Conservation (phyloP, 106 monocot genomes). For the Platanthera guangdongensis region DNA sequence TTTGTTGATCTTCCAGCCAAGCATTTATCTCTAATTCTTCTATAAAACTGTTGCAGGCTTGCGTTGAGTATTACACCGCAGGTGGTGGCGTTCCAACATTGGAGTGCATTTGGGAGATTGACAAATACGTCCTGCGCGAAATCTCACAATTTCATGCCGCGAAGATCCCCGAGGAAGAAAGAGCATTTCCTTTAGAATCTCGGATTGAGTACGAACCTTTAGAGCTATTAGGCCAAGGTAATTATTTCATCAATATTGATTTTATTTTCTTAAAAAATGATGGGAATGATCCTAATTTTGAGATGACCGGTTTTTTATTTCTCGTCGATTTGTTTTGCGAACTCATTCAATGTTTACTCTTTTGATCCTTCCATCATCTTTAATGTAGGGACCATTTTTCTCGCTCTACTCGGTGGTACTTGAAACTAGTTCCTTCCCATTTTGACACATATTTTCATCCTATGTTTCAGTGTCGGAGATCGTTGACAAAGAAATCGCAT, state of each 20-base stretch:
- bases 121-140: constrained; percentile 92
- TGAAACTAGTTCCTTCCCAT: neutral
- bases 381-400: neutral
- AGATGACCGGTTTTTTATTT: too few relatives aligned
- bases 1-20: neutral
- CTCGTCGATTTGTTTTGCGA: too few relatives aligned
- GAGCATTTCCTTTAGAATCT: constrained; percentile 16
- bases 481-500: constrained; percentile 22
- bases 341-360: neutral
- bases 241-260: neutral
- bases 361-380: neutral
- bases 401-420: neutral
- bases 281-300: too few relatives aligned
- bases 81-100: constrained; percentile 25
- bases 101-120: constrained; percentile 69
- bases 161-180: constrained; percentile 14
- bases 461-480: neutral
- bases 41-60: constrained; percentile 32
- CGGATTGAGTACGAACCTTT: constrained; percentile 58
- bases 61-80: constrained; percentile 64
- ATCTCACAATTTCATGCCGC: constrained; percentile 11
- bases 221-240: constrained; percentile 49
- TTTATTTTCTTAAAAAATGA: too few relatives aligned
- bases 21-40: neutral
- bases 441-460: neutral